Base-by-base conservation (phyloP, 2,329 filamentous ascomycete species). In the Harringtonia lauricola region DNA sequence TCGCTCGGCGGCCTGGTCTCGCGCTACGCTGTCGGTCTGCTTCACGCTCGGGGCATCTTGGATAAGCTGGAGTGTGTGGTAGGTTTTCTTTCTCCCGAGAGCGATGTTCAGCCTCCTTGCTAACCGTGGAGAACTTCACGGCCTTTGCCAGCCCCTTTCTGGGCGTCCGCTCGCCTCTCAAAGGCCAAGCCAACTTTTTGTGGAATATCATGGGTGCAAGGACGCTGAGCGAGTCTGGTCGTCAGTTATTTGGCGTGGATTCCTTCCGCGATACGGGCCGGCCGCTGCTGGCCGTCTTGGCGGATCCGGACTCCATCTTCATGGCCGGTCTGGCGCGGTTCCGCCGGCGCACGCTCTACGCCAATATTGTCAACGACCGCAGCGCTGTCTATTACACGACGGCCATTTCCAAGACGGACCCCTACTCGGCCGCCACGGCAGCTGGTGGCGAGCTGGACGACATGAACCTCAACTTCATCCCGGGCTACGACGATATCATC, bases 131-230 rank as follows among this genome's bases (percentile, higher is more conserved):
- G 75, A 95, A 94, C 68, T 95, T 96, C 63, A 86, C 83, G 3
- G 95, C 89, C 1, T 95, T 96, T 62, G 90, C 85, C 6, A 82
- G 84, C 28, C 90, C 85, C 21, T 85, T 89, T 62, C 70, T 89
- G 8, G 85, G 85, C n/a, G 83, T 84, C 2, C 71, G 83, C 40
- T 77, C 79, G 1, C 84, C 85, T 2, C 63, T 80, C 36, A 76
- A 74, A 38, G 83, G 83, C 15, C 73, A 74, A 64, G 68, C 74
- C 45, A 80, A 78, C 57, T 75, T 72, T 57, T 65, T 83, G 45
- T 95, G 70, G 79, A 96, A 96, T 57, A 74, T 83, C n/a, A 60
- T 96, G 4, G 90, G 87, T 36, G 81, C 87, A 1, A 74, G 83
- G 44, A 87, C 83, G 0, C 64, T 96, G 6, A 94, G 86, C 45